These are phyloP conservation scores for Punica granatum DNA, from an alignment of 345 rosid species.

Conservation along the genomic window DNA sequence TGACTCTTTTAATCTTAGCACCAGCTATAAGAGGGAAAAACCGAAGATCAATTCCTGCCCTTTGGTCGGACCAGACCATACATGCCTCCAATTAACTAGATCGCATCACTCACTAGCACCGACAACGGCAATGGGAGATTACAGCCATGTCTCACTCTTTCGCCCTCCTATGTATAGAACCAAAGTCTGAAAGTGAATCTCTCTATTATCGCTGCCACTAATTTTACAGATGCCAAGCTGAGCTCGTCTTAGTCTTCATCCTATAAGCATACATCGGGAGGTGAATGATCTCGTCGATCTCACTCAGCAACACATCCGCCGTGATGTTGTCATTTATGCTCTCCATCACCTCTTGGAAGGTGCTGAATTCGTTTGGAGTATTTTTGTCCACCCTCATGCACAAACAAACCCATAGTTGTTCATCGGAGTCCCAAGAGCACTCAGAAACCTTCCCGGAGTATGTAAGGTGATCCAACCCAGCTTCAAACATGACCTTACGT, in stretches of 20 bases:
- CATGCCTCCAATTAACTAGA: no score
- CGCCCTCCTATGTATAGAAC: no score
- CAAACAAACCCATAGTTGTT: constrained; percentile 65
- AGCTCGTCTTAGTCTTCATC: constrained; percentile 46
- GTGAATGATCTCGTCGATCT: constrained; percentile 73
- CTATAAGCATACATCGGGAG: constrained; percentile 94
- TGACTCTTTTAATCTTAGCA: no score
- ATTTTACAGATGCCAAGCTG: constrained; percentile 42
- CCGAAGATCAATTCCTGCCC: constrained; percentile 17
- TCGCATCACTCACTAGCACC: neutral
- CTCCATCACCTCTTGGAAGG: constrained; percentile 88
- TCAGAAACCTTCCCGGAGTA: constrained; percentile 80
- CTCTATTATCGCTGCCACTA: neutral
- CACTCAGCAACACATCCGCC: constrained; percentile 70
- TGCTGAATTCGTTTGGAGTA: constrained; percentile 80
- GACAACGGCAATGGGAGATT: no score
- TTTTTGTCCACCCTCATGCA: constrained; percentile 69
- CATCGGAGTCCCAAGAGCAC: constrained; percentile 69
- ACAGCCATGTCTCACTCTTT: neutral
- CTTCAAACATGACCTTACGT: constrained; percentile 55
- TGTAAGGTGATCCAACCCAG: constrained; percentile 54
- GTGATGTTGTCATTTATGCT: constrained; percentile 92
- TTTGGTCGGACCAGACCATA: no score
- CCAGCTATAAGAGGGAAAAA: no score
- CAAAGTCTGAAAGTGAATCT: no score